A percentile compares a stretch with the other conserved stretches of the same genome.
Evolutionary conservation across 2,329 filamentous ascomycete genomes (phyloP).

Genomic region (Microdochium nivale): DNA sequence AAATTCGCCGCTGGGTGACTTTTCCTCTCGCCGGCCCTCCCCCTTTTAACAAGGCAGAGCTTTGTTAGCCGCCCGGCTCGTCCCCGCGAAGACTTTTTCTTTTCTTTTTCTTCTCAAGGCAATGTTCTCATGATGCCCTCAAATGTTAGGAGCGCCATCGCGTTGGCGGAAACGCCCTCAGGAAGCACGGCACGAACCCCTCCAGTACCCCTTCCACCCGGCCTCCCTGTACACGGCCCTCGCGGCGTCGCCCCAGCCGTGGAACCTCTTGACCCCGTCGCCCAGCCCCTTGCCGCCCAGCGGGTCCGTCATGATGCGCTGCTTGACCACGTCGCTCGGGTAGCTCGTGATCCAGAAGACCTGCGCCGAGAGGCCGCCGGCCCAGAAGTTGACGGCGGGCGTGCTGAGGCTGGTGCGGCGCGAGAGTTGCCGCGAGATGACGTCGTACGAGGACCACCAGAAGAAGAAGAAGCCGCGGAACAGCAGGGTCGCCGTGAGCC

Average conservation of each 20-base stretch:
- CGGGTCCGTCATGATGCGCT: constrained; percentile 93
- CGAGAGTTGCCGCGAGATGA: constrained; percentile 63
- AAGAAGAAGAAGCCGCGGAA: constrained; percentile 95
- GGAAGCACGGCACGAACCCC: constrained; percentile 87
- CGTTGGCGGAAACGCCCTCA: constrained; percentile 92
- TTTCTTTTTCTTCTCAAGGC: too few species aligned
- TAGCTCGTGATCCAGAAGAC: constrained; percentile 92
- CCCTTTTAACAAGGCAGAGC: too few species aligned
- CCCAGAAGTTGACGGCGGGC: constrained; percentile 92
- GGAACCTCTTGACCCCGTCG: constrained; percentile 61
- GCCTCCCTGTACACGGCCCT: constrained; percentile 64
- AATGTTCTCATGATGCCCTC: constrained; percentile 76
- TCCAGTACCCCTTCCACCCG: constrained; percentile 78
- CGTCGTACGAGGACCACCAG: constrained; percentile 95
- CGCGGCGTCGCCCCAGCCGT: constrained; percentile 72
- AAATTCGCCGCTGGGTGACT: too few species aligned
- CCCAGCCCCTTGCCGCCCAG: constrained; percentile 57
- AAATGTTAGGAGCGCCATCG: constrained; percentile 86
- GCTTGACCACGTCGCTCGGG: constrained; percentile 89
- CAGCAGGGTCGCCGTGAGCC: constrained; percentile 73
- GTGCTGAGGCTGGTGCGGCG: constrained; percentile 61
- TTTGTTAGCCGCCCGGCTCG: too few species aligned
- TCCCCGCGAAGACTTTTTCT: too few species aligned
- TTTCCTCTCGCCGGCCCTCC: too few species aligned
- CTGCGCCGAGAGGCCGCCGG: constrained; percentile 85